Percentiles rank a stretch among this genome's conserved stretches.
phyloP scores from a whole-genome alignment of 2,329 filamentous ascomycete genomes.

The Teratosphaeria pseudoeucalypti region DNA sequence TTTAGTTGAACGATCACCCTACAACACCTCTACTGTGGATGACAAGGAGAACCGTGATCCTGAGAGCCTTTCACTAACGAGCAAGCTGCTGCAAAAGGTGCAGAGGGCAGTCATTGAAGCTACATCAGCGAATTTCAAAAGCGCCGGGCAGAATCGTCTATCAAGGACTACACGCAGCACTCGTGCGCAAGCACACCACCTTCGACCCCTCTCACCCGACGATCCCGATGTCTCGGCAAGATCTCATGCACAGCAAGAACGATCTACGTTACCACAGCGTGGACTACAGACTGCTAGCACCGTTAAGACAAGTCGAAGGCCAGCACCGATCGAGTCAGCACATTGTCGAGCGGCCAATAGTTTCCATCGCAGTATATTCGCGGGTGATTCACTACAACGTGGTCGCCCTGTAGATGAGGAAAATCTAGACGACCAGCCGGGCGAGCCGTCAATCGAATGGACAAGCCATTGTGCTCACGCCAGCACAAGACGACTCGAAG shows the following conservation, averaged over 20 bases:
- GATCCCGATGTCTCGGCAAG: background rate
- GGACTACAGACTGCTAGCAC: background rate
- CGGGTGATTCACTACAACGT: background rate
- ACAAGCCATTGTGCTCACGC: conserved; percentile 1
- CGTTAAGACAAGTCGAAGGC: background rate
- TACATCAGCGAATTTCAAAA: background rate
- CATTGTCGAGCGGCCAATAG: background rate
- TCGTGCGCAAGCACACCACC: background rate
- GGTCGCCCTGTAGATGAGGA: conserved; percentile 2
- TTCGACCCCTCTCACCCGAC: background rate
- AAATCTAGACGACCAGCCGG: conserved; percentile 7
- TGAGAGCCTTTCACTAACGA: conserved; percentile 9
- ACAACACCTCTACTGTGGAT: background rate
- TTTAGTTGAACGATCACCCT: background rate
- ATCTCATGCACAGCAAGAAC: background rate
- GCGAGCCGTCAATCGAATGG: background rate
- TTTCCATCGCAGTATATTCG: too few relatives aligned
- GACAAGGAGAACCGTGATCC: conserved; percentile 12
- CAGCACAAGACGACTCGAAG: conserved; percentile 7
- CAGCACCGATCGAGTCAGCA: background rate
- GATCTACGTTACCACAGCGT: background rate
- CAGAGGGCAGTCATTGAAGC: background rate
- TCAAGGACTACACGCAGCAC: background rate
- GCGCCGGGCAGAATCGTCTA: background rate
- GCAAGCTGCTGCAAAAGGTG: conserved; percentile 11